Evolutionary conservation across 805 yeast genomes (phyloP).

Genomic region (Candida ficus): DNA sequence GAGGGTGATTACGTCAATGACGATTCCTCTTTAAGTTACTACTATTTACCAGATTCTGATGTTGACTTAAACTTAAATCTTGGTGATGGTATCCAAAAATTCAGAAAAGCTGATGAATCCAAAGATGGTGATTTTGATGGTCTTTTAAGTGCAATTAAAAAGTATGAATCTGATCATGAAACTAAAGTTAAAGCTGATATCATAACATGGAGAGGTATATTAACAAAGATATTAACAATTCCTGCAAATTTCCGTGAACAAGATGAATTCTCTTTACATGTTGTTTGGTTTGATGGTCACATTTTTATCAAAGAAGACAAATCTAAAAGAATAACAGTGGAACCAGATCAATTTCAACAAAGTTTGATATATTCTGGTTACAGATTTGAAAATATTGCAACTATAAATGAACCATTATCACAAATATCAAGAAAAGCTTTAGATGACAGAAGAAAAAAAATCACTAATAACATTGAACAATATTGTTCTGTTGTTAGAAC

Average conservation of each 20-base stretch:
- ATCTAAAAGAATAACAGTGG: conserved; percentile 22
- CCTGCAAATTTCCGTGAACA: conserved; percentile 56
- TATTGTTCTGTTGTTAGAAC: conserved; percentile 77
- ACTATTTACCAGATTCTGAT: conserved; percentile 72
- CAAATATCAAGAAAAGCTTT: conserved; percentile 59
- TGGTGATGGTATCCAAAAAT: conserved; percentile 56
- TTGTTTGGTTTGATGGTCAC: conserved; percentile 71
- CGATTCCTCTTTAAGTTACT: conserved; percentile 58
- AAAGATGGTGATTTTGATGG: conserved; percentile 56
- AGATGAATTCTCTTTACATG: conserved; percentile 55
- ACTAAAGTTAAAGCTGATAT: conserved; percentile 55
- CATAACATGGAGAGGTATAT: conserved; percentile 79
- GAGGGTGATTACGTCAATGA: conserved; percentile 49
- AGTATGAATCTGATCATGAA: conserved; percentile 44
- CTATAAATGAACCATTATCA: conserved; percentile 73
- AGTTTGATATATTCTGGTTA: conserved; percentile 63
- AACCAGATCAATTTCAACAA: conserved; percentile 28
- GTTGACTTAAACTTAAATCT: conserved; percentile 62
- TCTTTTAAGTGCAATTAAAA: conserved; percentile 48
- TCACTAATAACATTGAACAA: conserved; percentile 71
- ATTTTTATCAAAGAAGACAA: conserved; percentile 49
- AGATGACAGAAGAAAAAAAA: conserved; percentile 55
- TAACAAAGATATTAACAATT: conserved; percentile 66
- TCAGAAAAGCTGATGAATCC: conserved; percentile 49
- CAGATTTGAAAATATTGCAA: conserved; percentile 78